Percentiles rank a stretch among this genome's conserved stretches.
phyloP scores from a whole-genome alignment of 352 stramenopile species.

The Globisporangium cylindrosporum region DNA sequence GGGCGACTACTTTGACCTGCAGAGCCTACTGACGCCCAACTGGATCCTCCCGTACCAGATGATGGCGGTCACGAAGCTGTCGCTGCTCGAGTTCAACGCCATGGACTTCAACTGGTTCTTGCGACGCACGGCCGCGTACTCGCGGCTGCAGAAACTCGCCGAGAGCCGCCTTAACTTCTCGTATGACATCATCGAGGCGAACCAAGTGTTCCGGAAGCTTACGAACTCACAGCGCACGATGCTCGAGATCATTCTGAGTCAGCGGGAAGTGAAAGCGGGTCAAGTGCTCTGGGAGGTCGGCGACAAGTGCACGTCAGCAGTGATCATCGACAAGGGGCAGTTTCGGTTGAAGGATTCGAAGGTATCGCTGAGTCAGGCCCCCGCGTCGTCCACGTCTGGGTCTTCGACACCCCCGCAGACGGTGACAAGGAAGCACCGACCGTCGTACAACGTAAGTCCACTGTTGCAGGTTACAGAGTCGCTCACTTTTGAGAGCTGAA shows the following conservation, averaged over 20 bases:
- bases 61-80: conserved; percentile 64
- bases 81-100: conserved; percentile 76
- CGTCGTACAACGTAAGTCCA: conserved; percentile 55
- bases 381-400: not conserved
- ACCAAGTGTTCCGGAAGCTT: conserved; percentile 79
- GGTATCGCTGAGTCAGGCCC: conserved; percentile 12
- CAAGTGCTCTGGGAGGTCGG: conserved; percentile 77
- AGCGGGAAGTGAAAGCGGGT: conserved; percentile 51
- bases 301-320: conserved; percentile 55
- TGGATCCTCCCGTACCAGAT: conserved; percentile 63
- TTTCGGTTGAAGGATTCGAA: conserved; percentile 67
- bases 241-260: conserved; percentile 76
- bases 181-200: conserved; percentile 78
- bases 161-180: conserved; percentile 77
- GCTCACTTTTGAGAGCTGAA: not conserved
- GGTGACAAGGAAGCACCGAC: conserved; percentile 35
- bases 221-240: conserved; percentile 82
- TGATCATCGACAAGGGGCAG: conserved; percentile 79
- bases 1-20: conserved; percentile 88
- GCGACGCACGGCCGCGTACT: conserved; percentile 59
- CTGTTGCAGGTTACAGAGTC: not conserved
- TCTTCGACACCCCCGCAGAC: conserved; percentile 20
- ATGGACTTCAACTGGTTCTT: conserved; percentile 87
- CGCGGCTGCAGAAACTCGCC: conserved; percentile 68
- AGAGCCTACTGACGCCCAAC: conserved; percentile 72